phyloP scores from a whole-genome alignment of 2,329 filamentous ascomycete genomes.

The Diaporthe citri region DNA sequence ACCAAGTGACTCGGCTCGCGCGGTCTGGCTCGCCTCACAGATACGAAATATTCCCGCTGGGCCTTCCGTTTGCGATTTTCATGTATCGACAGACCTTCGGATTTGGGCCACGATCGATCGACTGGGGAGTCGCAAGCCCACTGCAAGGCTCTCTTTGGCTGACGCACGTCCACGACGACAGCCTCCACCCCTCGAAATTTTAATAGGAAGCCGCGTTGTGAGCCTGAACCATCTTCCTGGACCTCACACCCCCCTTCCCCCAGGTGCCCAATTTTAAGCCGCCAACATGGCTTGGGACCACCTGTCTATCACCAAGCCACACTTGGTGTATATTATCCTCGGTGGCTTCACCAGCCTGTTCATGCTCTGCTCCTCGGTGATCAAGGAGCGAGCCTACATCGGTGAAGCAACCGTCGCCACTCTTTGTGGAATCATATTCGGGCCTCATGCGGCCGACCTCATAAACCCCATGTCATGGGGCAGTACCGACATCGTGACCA shows the following conservation, averaged over 20 bases:
- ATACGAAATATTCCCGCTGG: background rate
- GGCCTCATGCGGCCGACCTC: slow-evolving; percentile 84
- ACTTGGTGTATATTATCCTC: slow-evolving; percentile 98
- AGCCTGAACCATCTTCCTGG: background rate
- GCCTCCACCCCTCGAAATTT: background rate
- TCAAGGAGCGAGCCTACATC: slow-evolving; percentile 99
- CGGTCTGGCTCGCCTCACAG: background rate
- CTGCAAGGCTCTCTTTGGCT: slow-evolving; percentile 16
- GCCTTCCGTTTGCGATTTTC: slow-evolving; percentile 36
- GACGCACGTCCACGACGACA: slow-evolving; percentile 3
- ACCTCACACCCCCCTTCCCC: background rate
- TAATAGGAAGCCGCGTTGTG: slow-evolving; percentile 3
- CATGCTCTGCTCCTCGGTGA: slow-evolving; percentile 97
- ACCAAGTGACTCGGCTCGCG: background rate
- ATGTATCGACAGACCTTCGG: slow-evolving; percentile 43
- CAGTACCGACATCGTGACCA: slow-evolving; percentile 85
- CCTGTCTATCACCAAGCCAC: slow-evolving; percentile 89
- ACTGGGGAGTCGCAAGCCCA: slow-evolving; percentile 44
- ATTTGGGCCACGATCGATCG: slow-evolving; percentile 43
- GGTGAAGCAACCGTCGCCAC: slow-evolving; percentile 97
- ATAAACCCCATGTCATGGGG: slow-evolving; percentile 85
- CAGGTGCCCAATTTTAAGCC: slow-evolving; percentile 18
- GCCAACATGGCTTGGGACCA: slow-evolving; percentile 81
- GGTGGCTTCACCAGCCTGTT: slow-evolving; percentile 98
- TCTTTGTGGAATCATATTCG: slow-evolving; percentile 88